Conservation (phyloP, 75 land plant species). For the Chamaecyparis obtusa region DNA sequence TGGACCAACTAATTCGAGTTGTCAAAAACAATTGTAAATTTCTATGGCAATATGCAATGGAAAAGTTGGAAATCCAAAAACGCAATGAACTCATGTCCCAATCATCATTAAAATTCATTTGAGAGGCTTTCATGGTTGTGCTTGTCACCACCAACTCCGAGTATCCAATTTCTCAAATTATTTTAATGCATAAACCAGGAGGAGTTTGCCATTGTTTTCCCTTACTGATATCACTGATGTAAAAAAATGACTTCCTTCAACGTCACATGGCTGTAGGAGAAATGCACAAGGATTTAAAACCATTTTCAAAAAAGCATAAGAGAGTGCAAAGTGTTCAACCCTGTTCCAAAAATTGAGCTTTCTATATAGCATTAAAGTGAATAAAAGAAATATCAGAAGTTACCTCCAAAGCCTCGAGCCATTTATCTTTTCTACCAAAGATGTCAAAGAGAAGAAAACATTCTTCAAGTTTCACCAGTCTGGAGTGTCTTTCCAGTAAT, state of each 20-base stretch:
- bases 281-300: neutral
- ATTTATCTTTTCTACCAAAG: slow-evolving; percentile 63
- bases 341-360: neutral
- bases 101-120: neutral
- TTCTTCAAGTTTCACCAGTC: slow-evolving; percentile 52
- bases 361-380: neutral
- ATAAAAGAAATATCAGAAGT: neutral
- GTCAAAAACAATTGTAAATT: neutral
- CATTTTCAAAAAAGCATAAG: neutral
- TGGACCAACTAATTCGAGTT: neutral
- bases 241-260: neutral
- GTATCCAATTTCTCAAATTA: neutral
- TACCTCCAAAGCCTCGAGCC: slow-evolving; percentile 90
- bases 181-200: neutral
- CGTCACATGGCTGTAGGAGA: neutral
- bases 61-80: neutral
- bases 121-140: neutral
- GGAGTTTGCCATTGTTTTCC: neutral
- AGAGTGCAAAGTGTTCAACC: neutral
- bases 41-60: neutral
- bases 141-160: neutral
- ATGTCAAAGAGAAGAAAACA: slow-evolving; percentile 79
- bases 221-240: neutral
- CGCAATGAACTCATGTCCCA: neutral
- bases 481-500: slow-evolving; percentile 50